Evolutionary conservation across 257 asterid genomes (phyloP), one percentile per base, ranked within the genome.

Genomic region (Gardenia jasminoides): DNA sequence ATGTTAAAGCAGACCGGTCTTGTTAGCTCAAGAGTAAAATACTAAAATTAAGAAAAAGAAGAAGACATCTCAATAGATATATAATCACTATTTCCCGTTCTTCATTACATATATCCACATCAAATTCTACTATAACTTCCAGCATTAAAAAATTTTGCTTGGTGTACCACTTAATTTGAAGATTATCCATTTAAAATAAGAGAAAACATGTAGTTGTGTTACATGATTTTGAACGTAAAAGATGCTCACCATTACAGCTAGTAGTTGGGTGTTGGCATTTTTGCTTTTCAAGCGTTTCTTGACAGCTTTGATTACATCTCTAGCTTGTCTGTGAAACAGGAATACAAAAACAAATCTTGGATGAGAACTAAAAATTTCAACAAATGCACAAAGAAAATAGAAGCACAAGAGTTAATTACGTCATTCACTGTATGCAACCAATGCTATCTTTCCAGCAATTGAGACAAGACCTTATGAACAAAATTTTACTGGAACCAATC

Each of bases 281-380:
- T 92, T 96, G 88, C 96, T 93, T 72, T 94, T 98, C 41, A 96
- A 82, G 56, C 97, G 94, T 80, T 93, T 96, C 88, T 93, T 96
- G 74, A 96, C 88, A 48, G 97, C 97, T 88, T 93, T 96, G 28
- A 87, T 84, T 33, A 96, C 97, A 86, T 92, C 97, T 89, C 89
- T 93, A 69, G 99, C 96, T 87, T 84, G 89, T 76, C 99, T 89
- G 89, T 46, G 71, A 56, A 64, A 80, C 39, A 70, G 59, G 17
- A 75, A 48, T 24, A 62, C 30, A 80, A 56, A 9, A 59, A 54
- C 72, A 65, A 30, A 22, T 44, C 66, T 79, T 47, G 54, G 70
- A 74, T 58, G 76, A 30, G 33, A 73, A n/a, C 48, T 30, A 74
- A n/a, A 54, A 74, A 56, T 31, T 47, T 59, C 15, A 54, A 47